These are phyloP conservation scores for Nemania sp. DNA, from an alignment of 2,329 filamentous ascomycete species.

Conservation along the genomic window DNA sequence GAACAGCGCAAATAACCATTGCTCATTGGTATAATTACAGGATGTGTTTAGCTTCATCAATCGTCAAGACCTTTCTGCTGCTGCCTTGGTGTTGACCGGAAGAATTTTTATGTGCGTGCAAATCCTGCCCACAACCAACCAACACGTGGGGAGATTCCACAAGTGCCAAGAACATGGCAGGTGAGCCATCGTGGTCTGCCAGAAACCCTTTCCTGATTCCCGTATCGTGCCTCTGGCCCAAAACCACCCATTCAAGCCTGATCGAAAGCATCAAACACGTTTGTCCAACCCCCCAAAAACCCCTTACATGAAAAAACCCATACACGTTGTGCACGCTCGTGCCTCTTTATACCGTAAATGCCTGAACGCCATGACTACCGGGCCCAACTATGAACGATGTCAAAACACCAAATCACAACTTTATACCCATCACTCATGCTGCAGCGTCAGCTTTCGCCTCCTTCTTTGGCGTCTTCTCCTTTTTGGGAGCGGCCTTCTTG, in stretches of 20 bases:
- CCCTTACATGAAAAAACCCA: conserved; percentile 35
- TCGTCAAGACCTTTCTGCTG: conserved; percentile 36
- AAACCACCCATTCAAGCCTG: conserved; percentile 26
- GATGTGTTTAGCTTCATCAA: conserved; percentile 40
- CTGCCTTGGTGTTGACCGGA: conserved; percentile 22
- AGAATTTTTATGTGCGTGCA: conserved; percentile 39
- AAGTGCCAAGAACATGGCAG: conserved; percentile 6
- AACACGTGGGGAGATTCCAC: no score
- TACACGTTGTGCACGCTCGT: conserved; percentile 30
- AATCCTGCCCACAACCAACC: conserved; percentile 20
- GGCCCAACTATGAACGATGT: conserved; percentile 39
- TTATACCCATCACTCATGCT: conserved; percentile 30
- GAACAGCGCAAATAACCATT: conserved; percentile 24
- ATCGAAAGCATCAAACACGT: conserved; percentile 31
- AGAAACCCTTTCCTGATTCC: conserved; percentile 6
- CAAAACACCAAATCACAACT: conserved; percentile 42
- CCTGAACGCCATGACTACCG: conserved; percentile 41
- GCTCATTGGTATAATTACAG: conserved; percentile 43
- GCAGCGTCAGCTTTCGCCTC: conserved; percentile 39
- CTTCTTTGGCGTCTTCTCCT: conserved; percentile 41
- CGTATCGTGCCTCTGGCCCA: conserved; percentile 11
- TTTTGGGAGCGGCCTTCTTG: conserved; percentile 50
- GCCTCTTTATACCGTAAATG: conserved; percentile 39
- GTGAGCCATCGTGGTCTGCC: conserved; percentile 1
- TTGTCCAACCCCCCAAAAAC: conserved; percentile 32